Evolutionary conservation across 495 filamentous ascomycete genomes (phyloP).

Genomic region (Glutinoglossum americanum): DNA sequence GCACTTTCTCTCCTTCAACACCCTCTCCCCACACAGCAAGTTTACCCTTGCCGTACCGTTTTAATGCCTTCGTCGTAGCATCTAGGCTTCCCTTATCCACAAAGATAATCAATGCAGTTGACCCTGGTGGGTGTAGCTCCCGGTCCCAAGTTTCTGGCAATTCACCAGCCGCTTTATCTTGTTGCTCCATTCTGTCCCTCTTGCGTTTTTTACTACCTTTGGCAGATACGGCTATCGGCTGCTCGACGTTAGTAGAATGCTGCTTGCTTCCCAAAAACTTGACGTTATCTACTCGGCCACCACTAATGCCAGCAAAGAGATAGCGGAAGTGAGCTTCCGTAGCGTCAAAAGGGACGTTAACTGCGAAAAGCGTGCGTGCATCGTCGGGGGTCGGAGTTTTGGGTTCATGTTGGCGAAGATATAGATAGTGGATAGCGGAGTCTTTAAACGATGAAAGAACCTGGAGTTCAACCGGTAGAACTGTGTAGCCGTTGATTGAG

Average conservation of each 20-base stretch:
- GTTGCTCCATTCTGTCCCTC: conserved; percentile 18
- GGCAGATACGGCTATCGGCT: conserved; percentile 21
- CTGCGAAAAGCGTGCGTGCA: conserved; percentile 57
- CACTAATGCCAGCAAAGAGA: conserved; percentile 47
- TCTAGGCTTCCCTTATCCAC: conserved; percentile 59
- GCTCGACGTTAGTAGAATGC: conserved; percentile 1
- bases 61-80: conserved; percentile 47
- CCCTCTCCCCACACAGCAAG: conserved; percentile 42
- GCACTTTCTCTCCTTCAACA: conserved; percentile 24
- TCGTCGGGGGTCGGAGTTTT: conserved; percentile 52
- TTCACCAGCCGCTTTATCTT: conserved; percentile 24
- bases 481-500: conserved; percentile 19
- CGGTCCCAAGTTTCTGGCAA: conserved; percentile 57
- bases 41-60: conserved; percentile 34
- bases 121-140: conserved; percentile 46
- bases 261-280: conserved; percentile 33
- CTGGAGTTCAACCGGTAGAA: conserved; percentile 38
- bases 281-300: conserved; percentile 52
- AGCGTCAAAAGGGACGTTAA: conserved; percentile 73
- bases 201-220: conserved; percentile 48
- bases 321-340: conserved; percentile 54
- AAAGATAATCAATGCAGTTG: conserved; percentile 59
- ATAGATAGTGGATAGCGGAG: conserved; percentile 54
- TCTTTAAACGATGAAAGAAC: conserved; percentile 25
- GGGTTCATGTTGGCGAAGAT: conserved; percentile 61